Base-by-base conservation (phyloP, 2,329 filamentous ascomycete species). In the Arachnopeziza araneosa region DNA sequence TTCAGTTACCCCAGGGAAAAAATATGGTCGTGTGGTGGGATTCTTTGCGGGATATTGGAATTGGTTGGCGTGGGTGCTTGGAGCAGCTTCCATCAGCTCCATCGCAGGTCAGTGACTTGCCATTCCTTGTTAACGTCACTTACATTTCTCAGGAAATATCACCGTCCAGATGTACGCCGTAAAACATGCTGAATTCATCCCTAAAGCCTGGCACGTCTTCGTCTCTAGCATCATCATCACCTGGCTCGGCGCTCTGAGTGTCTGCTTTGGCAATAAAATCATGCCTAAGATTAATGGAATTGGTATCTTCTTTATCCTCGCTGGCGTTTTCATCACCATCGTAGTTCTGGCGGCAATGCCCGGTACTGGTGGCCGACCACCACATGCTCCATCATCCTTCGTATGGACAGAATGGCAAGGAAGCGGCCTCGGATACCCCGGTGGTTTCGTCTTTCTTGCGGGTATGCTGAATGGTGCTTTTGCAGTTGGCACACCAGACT, bases 381-480 rank as follows among this genome's bases (percentile, higher is more conserved):
- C 74, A 1, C 69, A 77, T 61, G 76, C 76, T 10, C 69, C 66
- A 0, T 72, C 68, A 32, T 61, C 57, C 0, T 77, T 76, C 60
- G 77, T 79, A 0, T 79, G 75, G 75, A 70, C 66, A 21, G 73
- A 77, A 5, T 79, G 75, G 71, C 64, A 68, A 22, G 36, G 36
- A 44, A 78, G 79, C 56, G 66, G 72, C 58, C 74, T 76, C 0
- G 76, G 77, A 1, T 78, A 73, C 66, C 63, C 61, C 1, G 79
- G 75, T 56, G 81, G 81, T 5, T 80, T 85, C 53, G 80, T 80
- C 7, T 85, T 85, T 61, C 75, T 82, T 12, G 75, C 78, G 1
- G 82, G 83, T 22, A 83, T 85, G 77, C 75, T 85, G n/a, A 89
- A 89, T 66, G 86, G 85, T 14, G 86, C 86, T 4, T 89, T 84